A percentile compares a stretch with the other conserved stretches of the same genome.
Evolutionary conservation across 192 early-diverging fungal species (phyloP).

Genomic region (Obelidium mucronatum): DNA sequence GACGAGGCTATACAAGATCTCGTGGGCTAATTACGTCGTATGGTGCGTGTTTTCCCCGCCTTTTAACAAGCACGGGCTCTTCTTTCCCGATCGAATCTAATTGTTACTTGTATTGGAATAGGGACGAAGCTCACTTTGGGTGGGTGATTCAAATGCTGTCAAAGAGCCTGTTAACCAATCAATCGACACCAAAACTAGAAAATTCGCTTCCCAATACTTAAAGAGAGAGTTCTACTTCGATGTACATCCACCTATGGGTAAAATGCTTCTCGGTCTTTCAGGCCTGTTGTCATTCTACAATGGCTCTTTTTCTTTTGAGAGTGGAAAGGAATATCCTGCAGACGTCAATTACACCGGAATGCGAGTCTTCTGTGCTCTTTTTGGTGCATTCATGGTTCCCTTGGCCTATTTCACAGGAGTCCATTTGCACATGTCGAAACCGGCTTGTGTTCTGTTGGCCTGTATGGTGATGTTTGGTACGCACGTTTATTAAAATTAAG

Average conservation of each 20-base stretch:
- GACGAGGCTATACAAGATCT: constrained; percentile 61
- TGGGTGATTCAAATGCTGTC: constrained; percentile 18
- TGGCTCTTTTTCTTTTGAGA: constrained; percentile 86
- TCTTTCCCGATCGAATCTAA: background rate
- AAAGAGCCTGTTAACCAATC: background rate
- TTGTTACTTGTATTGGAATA: constrained; percentile 21
- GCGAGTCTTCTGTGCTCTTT: constrained; percentile 87
- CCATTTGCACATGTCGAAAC: constrained; percentile 72
- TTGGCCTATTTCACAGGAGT: constrained; percentile 87
- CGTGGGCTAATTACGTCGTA: constrained; percentile 55
- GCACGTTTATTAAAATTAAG: background rate
- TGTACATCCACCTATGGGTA: constrained; percentile 97
- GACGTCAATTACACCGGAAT: constrained; percentile 86
- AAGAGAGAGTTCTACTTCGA: constrained; percentile 96
- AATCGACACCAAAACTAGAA: constrained; percentile 28
- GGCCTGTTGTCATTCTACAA: constrained; percentile 86
- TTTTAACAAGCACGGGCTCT: background rate
- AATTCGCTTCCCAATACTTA: constrained; percentile 95
- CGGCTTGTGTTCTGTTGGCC: constrained; percentile 76
- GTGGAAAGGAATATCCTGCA: constrained; percentile 78
- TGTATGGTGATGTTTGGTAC: constrained; percentile 81
- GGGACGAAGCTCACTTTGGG: constrained; percentile 74
- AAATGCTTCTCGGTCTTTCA: constrained; percentile 91
- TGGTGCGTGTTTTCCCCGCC: constrained; percentile 39
- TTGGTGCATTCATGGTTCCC: constrained; percentile 88